Evolutionary conservation across 306 rosid genomes (phyloP), one percentile per base, ranked within the genome.

Genomic region (Abrus pulchellus): DNA sequence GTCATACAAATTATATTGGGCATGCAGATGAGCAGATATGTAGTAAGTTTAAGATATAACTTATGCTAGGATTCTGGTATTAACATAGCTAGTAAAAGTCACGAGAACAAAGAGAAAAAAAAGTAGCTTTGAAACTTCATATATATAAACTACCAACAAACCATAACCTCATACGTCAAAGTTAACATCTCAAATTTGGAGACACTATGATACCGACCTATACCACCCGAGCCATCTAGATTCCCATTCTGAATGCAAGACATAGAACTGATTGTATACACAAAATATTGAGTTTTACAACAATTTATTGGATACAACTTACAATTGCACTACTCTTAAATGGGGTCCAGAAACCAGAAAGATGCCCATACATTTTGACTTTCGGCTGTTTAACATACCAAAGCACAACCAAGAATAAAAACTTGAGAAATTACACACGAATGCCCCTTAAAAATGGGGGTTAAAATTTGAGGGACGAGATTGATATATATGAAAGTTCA

Each of bases 381-480:
- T 77, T 52, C 3, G 53, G 61, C 44, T 12, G 63, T 53, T 53
- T 54, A 71, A 72, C 68, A 62, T 33, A 82, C 74, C 30, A 69
- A 56, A 11, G n/a, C 7, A 59, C 49, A 50, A 67, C 64, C 32
- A 0, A 14, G 43, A 9, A 13, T 29, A 5, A 44, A 53, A 55
- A 1, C 20, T 20, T 8, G 32, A 77, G 7, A 77, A 32, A 79
- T 59, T 59, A 70, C 54, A 70, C 3, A 47, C 6, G 9, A 11
- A 44, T 4, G 29, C 47, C 80, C 80, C 47, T 5, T 48, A 45
- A 28, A 44, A 68, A 9, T 3, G 1, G 72, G 53, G 72, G 29
- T 2, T 32, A 40, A 64, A 40, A 36, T 1, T 38, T 13, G n/a
- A 1, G 48, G 32, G 40, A 47, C 50, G 3, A 10, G 53, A 48